Conservation (phyloP, 495 filamentous ascomycete species). For the Talaromyces wortmannii region DNA sequence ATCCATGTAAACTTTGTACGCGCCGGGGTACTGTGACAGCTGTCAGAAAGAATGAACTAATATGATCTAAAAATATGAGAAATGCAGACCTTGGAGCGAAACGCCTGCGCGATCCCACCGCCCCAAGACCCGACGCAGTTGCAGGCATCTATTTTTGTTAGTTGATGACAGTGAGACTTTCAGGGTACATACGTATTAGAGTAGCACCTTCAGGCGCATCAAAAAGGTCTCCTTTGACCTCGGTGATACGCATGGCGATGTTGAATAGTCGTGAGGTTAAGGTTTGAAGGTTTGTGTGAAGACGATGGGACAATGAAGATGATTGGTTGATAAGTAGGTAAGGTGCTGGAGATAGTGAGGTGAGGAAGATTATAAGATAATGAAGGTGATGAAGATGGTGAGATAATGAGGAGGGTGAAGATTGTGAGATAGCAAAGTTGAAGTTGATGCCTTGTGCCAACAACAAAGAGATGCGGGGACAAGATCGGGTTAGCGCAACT, state of each 20-base stretch:
- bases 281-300: neutral
- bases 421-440: neutral
- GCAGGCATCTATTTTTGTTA: conserved; percentile 32
- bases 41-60: neutral
- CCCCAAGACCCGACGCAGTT: conserved; percentile 40
- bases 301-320: neutral
- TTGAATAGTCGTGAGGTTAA: neutral
- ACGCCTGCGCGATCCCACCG: conserved; percentile 29
- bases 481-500: neutral
- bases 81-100: conserved; percentile 23
- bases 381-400: too few relatives aligned
- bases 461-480: neutral
- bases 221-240: conserved; percentile 35
- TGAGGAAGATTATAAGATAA: too few relatives aligned
- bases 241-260: conserved; percentile 7
- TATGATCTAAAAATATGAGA: neutral
- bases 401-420: too few relatives aligned
- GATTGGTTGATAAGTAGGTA: neutral
- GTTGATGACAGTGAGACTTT: neutral
- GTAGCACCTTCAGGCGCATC: conserved; percentile 32
- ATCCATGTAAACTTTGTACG: conserved; percentile 24
- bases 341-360: too few relatives aligned
- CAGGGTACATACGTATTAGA: conserved; percentile 31
- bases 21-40: conserved; percentile 29
- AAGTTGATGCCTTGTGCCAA: neutral